Evolutionary conservation across 2,329 filamentous ascomycete species (phyloP), one percentile per base, ranked within the genome.

Genomic region (Cladophialophora psammophila): DNA sequence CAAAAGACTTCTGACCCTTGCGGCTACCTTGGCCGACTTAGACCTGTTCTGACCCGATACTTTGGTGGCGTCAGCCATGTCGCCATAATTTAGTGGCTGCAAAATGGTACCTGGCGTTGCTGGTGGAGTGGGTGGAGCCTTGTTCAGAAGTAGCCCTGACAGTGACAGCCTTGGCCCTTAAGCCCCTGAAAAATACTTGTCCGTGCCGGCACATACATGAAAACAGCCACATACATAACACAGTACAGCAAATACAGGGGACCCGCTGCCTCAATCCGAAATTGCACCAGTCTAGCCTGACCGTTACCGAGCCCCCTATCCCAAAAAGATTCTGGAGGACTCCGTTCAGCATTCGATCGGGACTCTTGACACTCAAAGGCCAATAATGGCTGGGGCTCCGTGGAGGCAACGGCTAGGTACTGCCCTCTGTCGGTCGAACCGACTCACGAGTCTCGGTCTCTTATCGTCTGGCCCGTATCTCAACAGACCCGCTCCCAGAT

Each of bases 41-140:
- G 26, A 18, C 42, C 42, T 10, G 18, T 26, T 50, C 26, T 8
- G 18, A 2, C 18, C 20, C 45, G 12, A 26, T 3, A 50, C 18
- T 50, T 26, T 50, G 45, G 18, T 50, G 45, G 45, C 45, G 45
- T 20, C 20, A 12, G 6, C 8, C 45, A 50, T 50, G 45, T 50
- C 45, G 45, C 45, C 45, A 50, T 50, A 50, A 50, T 50, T 50
- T 50, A 50, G 45, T 50, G 45, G 45, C 18, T 50, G 45, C 20
- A 26, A 12, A 50, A 26, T 18, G 40, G 40, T 42, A n/a, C 40
- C 15, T 42, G 15, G 15, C 26, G 26, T 26, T 26, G 26, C 3
- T 26, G 26, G 26, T 26, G 26, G 26, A 26, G 26, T 26, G 18
- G 18, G 40, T 42, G 40, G 40, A 42, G 36, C n/a, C 15, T 42